Conservation (phyloP, 805 yeast species). For the Kluyveromyces starmeri region DNA sequence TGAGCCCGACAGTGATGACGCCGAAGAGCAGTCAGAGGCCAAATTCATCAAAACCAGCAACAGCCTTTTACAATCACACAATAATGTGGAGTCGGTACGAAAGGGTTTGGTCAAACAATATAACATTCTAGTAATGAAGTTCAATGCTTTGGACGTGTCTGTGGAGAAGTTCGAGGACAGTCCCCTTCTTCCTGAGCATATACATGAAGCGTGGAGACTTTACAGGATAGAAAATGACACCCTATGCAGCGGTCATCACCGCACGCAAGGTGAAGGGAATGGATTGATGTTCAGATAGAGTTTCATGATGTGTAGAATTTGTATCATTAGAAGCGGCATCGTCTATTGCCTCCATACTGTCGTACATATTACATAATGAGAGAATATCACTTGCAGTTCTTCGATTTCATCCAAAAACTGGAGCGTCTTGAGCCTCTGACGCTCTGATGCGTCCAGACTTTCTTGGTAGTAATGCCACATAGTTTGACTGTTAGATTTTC, state of each 20-base stretch:
- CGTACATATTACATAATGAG: constrained; percentile 40
- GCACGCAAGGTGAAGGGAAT: constrained; percentile 62
- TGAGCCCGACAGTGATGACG: constrained; percentile 22
- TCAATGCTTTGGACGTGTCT: constrained; percentile 25
- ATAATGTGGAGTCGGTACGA: constrained; percentile 21
- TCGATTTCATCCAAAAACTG: constrained; percentile 55
- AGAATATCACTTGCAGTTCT: constrained; percentile 41
- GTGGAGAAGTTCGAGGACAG: constrained; percentile 32
- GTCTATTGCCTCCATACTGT: not conserved
- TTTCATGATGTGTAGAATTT: not conserved
- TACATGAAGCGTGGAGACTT: constrained; percentile 81
- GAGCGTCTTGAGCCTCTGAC: constrained; percentile 34
- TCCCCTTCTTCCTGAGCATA: constrained; percentile 76
- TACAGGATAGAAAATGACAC: constrained; percentile 60
- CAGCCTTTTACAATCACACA: constrained; percentile 16
- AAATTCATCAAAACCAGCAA: constrained; percentile 16
- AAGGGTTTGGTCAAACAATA: constrained; percentile 25
- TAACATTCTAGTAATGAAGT: constrained; percentile 22
- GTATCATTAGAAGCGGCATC: not conserved
- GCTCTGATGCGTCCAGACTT: constrained; percentile 32
- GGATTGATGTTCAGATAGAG: constrained; percentile 57
- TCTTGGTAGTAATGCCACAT: constrained; percentile 30
- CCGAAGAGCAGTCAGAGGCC: constrained; percentile 23
- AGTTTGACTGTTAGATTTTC: constrained; percentile 9
- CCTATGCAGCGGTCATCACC: constrained; percentile 56